Conservation (phyloP, 2,329 filamentous ascomycete species). For the Cladosporium sp. region DNA sequence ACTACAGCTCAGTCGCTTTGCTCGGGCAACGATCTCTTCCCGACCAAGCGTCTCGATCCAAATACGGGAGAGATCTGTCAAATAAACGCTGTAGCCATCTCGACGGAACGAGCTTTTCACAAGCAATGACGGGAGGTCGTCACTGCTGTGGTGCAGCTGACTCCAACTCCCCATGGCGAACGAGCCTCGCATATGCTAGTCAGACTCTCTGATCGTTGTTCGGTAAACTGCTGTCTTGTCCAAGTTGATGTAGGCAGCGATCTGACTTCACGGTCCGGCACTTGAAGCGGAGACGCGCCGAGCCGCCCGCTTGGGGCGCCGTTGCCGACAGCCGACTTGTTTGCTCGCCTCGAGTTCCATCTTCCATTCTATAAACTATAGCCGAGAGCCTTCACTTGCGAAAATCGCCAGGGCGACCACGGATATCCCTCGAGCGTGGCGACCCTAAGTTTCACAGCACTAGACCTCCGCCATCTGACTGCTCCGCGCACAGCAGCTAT, state of each 20-base stretch:
- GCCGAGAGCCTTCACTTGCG: too few species aligned
- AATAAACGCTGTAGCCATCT: slow-evolving; percentile 55
- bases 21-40: slow-evolving; percentile 57
- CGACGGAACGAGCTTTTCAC: slow-evolving; percentile 52
- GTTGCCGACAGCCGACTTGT: neutral
- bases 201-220: too few species aligned
- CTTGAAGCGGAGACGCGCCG: neutral
- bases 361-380: too few species aligned
- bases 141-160: slow-evolving; percentile 25
- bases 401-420: neutral
- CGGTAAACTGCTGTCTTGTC: too few species aligned
- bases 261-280: neutral
- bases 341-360: neutral
- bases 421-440: neutral
- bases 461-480: neutral
- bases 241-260: neutral
- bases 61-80: slow-evolving; percentile 68
- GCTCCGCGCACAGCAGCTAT: neutral
- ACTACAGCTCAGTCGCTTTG: slow-evolving; percentile 56
- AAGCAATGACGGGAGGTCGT: slow-evolving; percentile 52
- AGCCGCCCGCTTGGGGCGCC: neutral
- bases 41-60: slow-evolving; percentile 63
- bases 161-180: slow-evolving; percentile 31
- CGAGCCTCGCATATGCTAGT: too few species aligned
- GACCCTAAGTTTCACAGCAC: slow-evolving; percentile 4